phyloP scores from a whole-genome alignment of 2,329 filamentous ascomycete species.

The Coniochaeta sp. region DNA sequence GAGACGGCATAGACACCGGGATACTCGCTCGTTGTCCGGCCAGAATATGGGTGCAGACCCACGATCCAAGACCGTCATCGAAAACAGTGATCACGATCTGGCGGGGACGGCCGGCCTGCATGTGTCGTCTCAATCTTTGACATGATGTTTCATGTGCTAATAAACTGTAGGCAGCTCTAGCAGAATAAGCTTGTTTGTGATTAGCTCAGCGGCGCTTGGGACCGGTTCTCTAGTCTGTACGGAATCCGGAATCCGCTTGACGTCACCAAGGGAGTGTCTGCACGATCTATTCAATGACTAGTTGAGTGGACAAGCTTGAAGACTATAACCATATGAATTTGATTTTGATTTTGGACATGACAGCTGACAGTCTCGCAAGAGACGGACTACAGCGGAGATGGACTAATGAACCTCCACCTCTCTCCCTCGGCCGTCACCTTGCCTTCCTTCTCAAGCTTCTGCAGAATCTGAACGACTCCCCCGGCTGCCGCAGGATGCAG shows the following conservation, averaged over 20 bases:
- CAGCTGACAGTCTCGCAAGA: background rate
- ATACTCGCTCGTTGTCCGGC: background rate
- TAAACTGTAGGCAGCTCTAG: background rate
- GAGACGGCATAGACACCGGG: background rate
- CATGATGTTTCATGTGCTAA: background rate
- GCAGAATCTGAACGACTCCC: conserved; percentile 70
- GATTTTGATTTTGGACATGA: too few species aligned
- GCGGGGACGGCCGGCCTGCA: background rate
- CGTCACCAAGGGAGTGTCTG: background rate
- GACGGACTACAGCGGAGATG: conserved; percentile 28
- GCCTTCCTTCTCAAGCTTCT: conserved; percentile 70
- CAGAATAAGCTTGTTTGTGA: background rate
- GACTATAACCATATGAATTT: too few species aligned
- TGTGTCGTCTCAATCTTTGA: background rate
- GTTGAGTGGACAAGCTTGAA: background rate
- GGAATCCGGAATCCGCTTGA: background rate
- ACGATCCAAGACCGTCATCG: background rate
- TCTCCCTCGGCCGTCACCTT: conserved; percentile 42
- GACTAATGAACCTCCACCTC: conserved; percentile 34
- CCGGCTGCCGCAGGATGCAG: conserved; percentile 69
- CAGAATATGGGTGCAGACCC: too few species aligned
- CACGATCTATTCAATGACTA: background rate
- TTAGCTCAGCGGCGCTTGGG: background rate
- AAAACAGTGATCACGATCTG: background rate
- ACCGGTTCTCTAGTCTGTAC: background rate